phyloP scores from a whole-genome alignment of 2,329 filamentous ascomycete genomes.

The Clathrospora elynae region DNA sequence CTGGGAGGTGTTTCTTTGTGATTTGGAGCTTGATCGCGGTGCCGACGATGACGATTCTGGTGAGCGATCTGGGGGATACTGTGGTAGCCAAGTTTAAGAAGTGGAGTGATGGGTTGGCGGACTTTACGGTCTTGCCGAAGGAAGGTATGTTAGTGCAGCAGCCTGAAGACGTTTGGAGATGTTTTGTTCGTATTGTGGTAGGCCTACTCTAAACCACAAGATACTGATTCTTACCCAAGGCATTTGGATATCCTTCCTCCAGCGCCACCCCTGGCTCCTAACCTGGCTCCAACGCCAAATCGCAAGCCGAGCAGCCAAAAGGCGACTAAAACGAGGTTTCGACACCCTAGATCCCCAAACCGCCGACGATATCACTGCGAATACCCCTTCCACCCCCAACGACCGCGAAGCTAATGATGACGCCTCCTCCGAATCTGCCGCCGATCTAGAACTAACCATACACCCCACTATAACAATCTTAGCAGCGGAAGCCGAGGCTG shows the following conservation, averaged over 20 bases:
- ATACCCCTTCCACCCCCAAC: slow-evolving; percentile 16
- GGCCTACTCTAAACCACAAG: too few relatives aligned
- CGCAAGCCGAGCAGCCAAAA: slow-evolving; percentile 40
- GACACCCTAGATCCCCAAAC: slow-evolving; percentile 43
- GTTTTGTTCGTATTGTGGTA: too few relatives aligned
- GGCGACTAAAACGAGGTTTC: slow-evolving; percentile 57
- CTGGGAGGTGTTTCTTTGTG: slow-evolving; percentile 86
- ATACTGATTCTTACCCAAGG: too few relatives aligned
- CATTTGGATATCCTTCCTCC: slow-evolving; percentile 59
- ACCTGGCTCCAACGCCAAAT: slow-evolving; percentile 40
- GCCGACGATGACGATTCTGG: slow-evolving; percentile 83
- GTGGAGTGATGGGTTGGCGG: slow-evolving; percentile 64
- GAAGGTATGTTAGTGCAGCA: too few relatives aligned
- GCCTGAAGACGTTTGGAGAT: too few relatives aligned
- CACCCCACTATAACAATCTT: slow-evolving; percentile 15
- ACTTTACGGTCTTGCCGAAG: slow-evolving; percentile 69
- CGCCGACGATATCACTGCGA: slow-evolving; percentile 30
- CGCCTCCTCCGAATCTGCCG: slow-evolving; percentile 2
- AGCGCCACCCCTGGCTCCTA: slow-evolving; percentile 54
- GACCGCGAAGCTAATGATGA: slow-evolving; percentile 14
- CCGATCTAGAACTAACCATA: slow-evolving; percentile 15
- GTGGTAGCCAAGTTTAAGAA: slow-evolving; percentile 70
- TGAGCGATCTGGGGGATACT: slow-evolving; percentile 69
- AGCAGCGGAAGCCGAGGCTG: slow-evolving; percentile 21
- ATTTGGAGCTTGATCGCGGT: slow-evolving; percentile 87